Percentiles rank a stretch among this genome's conserved stretches.
These are phyloP conservation scores for Cercospora janseana DNA, from an alignment of 2,329 filamentous ascomycete genomes.

Conservation along the genomic window DNA sequence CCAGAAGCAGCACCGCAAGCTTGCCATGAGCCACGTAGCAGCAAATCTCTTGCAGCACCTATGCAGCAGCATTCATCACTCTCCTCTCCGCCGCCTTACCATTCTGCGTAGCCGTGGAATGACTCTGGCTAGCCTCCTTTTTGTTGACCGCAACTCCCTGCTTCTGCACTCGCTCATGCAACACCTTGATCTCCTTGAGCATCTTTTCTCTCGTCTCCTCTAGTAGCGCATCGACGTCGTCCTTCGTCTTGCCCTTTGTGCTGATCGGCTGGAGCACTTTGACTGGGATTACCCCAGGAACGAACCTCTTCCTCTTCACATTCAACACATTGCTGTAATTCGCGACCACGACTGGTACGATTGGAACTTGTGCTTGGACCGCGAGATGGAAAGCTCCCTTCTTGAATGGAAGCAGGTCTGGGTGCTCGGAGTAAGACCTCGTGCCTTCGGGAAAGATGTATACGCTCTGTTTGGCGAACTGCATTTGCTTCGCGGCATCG, in stretches of 20 bases:
- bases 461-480: conserved; percentile 62
- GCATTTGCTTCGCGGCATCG: conserved; percentile 78
- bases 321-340: conserved; percentile 52
- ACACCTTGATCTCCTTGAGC: conserved; percentile 58
- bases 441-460: conserved; percentile 93
- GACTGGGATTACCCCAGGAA: conserved; percentile 55
- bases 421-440: conserved; percentile 79
- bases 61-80: conserved; percentile 22
- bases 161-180: conserved; percentile 38
- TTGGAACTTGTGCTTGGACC: conserved; percentile 87
- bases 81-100: conserved; percentile 20
- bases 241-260: conserved; percentile 68
- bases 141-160: conserved; percentile 26
- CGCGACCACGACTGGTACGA: conserved; percentile 71
- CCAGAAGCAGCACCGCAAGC: too few relatives aligned
- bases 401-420: conserved; percentile 89
- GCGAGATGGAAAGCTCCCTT: conserved; percentile 98
- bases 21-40: too few relatives aligned
- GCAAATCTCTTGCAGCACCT: too few relatives aligned
- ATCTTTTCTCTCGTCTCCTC: conserved; percentile 69
- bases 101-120: conserved; percentile 22
- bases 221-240: conserved; percentile 74
- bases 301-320: conserved; percentile 45
- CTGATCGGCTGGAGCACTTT: conserved; percentile 76
- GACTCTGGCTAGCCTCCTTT: conserved; percentile 15